Evolutionary conservation across 139 green algal genomes (phyloP), one percentile per base, ranked within the genome.

Genomic region (Pycnococcus provasolii): DNA sequence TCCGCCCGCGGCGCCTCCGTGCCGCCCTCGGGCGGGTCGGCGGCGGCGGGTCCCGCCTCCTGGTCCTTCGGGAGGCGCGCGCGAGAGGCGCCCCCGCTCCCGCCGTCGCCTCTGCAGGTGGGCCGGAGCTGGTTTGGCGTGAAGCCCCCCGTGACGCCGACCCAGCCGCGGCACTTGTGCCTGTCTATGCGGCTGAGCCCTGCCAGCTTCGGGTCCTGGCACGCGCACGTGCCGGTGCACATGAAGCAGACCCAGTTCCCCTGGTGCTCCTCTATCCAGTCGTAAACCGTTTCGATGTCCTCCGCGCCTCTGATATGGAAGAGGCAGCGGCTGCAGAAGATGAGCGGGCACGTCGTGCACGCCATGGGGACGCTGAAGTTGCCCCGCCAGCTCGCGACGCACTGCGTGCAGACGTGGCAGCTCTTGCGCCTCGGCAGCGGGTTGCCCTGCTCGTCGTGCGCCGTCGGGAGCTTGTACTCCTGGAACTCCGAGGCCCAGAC

Each of bases 391-490:
- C 58, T 64, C 4, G 58, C 58, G 4, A 45, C 7, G 39, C 58
- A 64, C 58, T 64, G 58, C 26, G 58, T 64, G 58, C 58, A 64
- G 58, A 45, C n/a, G 39, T 64, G 58, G 58, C 58, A 64, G 39
- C 58, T 64, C 48, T 37, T 55, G 26, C 26, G 26, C 26, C 26
- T 26, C 26, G 26, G 26, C 26, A 26, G 26, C 26, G 26, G 26
- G 11, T 55, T 55, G 48, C 48, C 9, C 48, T 11, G 48, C 48
- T 37, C 48, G 48, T 11, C 48, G 9, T 55, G 9, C 48, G 48
- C 9, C 48, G 48, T 9, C 48, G 48, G 48, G 9, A 11, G 48
- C 48, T 26, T 26, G 26, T 37, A 11, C 48, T 55, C 48, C 9
- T 55, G 48, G 9, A 55, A 37, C 11, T 11, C 42, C 58, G 58